Conservation (phyloP, 352 stramenopile species). For the Thraustochytrium sp. region DNA sequence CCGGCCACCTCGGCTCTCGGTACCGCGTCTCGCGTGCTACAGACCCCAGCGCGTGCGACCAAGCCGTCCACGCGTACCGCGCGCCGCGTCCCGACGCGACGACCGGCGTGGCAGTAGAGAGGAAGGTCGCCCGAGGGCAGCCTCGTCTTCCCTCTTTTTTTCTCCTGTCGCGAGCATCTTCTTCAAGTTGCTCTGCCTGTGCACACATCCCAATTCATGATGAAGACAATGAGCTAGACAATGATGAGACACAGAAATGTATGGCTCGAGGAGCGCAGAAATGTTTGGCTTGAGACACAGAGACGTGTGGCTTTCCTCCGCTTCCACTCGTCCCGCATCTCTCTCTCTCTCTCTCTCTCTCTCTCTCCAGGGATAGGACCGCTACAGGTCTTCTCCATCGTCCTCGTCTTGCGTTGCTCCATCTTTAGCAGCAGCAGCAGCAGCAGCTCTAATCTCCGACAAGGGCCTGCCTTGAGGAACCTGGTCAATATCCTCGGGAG, state of each 20-base stretch:
- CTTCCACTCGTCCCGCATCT: too few relatives aligned
- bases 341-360: too few relatives aligned
- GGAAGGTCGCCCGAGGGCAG: not conserved
- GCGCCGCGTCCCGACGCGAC: not conserved
- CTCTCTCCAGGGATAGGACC: too few relatives aligned
- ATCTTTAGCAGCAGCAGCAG: too few relatives aligned
- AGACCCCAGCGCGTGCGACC: not conserved
- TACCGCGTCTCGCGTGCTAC: not conserved
- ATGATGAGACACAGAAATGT: too few relatives aligned
- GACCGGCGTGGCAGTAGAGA: not conserved
- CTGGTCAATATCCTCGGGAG: not conserved
- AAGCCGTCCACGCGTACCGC: not conserved
- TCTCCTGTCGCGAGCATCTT: not conserved
- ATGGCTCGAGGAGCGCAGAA: too few relatives aligned
- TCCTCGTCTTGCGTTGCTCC: too few relatives aligned
- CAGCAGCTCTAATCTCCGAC: too few relatives aligned
- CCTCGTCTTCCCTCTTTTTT: not conserved
- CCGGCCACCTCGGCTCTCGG: not conserved
- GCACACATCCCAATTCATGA: not conserved
- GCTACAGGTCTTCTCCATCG: too few relatives aligned
- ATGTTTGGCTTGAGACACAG: too few relatives aligned
- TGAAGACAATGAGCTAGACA: not conserved
- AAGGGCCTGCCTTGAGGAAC: too few relatives aligned
- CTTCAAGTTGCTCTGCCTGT: not conserved
- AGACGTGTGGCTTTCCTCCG: too few relatives aligned